Evolutionary conservation across 805 yeast genomes (phyloP).

Genomic region (Nakazawaea sp.): DNA sequence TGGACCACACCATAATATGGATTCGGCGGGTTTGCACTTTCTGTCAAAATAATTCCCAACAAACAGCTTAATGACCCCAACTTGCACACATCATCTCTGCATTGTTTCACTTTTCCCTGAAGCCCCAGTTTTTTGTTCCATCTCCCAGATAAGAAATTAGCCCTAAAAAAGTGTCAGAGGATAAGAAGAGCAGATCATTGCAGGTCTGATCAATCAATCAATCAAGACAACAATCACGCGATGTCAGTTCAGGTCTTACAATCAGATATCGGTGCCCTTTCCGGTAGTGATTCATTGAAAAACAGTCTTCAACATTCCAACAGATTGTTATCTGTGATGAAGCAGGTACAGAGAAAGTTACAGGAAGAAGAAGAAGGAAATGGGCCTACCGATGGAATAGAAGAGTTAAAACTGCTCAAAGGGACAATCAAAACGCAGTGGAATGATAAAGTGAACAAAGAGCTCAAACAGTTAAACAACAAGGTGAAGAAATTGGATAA

Average conservation of each 20-base stretch:
- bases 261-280: not conserved
- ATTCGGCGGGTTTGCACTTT: no score
- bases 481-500: slow-evolving; percentile 20
- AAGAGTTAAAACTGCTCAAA: not conserved
- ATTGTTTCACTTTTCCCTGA: no score
- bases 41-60: no score
- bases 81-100: no score
- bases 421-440: slow-evolving; percentile 9
- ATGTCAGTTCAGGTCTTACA: not conserved
- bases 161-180: no score
- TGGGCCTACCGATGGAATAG: not conserved
- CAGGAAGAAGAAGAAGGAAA: not conserved
- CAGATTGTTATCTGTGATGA: not conserved
- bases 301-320: not conserved
- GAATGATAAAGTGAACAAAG: slow-evolving; percentile 24
- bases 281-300: not conserved
- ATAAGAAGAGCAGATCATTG: no score
- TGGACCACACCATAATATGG: no score
- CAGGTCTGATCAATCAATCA: not conserved
- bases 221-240: not conserved
- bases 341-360: slow-evolving; percentile 1
- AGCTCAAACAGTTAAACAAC: slow-evolving; percentile 20
- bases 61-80: no score
- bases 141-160: no score
- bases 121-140: no score